Evolutionary conservation across 1,284 basidiomycete species (phyloP), one percentile per base, ranked within the genome.

Genomic region (Coniophora puteana): DNA sequence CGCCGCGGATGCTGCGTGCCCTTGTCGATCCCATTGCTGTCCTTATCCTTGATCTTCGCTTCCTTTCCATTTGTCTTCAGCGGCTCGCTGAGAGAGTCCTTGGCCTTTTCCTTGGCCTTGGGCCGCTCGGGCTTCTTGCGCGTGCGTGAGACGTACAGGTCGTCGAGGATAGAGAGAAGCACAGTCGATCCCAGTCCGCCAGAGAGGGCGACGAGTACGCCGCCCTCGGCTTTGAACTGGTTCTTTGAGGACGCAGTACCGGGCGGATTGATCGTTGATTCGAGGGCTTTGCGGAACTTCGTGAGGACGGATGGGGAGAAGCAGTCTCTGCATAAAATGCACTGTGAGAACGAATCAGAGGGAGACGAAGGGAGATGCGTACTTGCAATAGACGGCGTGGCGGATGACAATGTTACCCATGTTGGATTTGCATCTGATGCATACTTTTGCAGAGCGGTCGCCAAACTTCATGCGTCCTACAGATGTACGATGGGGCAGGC

Each of bases 341-440:
- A 31, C 30, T 25, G 26, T 18, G 30, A 43, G 26, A 27, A 14
- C 35, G 17, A 8, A 29, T 29, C 28, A 22, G 31, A 45, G 25
- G 22, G 10, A 32, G 42, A n/a, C 24, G 24, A 18, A 8, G 22
- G 18, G 41, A 42, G 25, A 40, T 40, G 57, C 78, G 54, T 55
- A 87, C 86, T 80, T 88, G 83, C 87, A 90, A 57, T 89, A 90
- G n/a, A 87, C 82, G 18, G 83, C 78, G 57, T 89, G 84, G 31
- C 86, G 72, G 44, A 89, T 77, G 30, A 88, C 78, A 27, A 89
- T 65, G 40, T 79, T 84, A 24, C 84, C 87, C 13, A 46, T 49
- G 17, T 69, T 71, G 20, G 62, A 64, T 57, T 86, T 89, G 61
- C 87, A 90, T 51, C 80, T 83, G 14, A 87, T 70, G 51, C 87